Evolutionary conservation across 805 yeast species (phyloP).

Genomic region (Pichia pseudocactophila): DNA sequence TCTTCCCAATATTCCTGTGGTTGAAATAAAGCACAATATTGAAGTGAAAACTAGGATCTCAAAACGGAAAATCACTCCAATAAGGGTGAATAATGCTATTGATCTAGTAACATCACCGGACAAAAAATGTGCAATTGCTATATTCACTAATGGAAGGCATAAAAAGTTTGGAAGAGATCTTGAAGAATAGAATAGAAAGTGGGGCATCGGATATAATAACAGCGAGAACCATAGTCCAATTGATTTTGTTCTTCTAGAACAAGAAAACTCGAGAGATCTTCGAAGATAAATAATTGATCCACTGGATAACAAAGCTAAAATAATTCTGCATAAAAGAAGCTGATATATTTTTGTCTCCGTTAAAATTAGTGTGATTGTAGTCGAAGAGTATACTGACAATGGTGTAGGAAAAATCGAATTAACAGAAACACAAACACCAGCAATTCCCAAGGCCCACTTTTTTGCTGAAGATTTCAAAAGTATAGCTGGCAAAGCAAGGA

Average conservation of each 20-base stretch:
- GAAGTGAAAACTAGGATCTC: constrained; percentile 55
- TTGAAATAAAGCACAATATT: constrained; percentile 34
- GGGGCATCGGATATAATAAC: constrained; percentile 64
- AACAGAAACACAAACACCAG: neutral
- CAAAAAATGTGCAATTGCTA: constrained; percentile 44
- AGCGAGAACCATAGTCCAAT: constrained; percentile 51
- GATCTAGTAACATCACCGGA: constrained; percentile 39
- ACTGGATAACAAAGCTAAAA: constrained; percentile 41
- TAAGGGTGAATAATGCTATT: constrained; percentile 47
- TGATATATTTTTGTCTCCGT: constrained; percentile 35
- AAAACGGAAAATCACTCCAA: constrained; percentile 61
- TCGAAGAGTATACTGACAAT: neutral
- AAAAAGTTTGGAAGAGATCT: constrained; percentile 84
- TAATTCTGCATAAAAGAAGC: constrained; percentile 47
- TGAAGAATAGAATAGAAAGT: constrained; percentile 68
- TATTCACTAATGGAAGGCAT: constrained; percentile 63
- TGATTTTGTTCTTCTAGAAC: constrained; percentile 14
- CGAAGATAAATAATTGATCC: constrained; percentile 46
- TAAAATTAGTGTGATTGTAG: neutral
- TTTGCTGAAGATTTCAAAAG: constrained; percentile 1
- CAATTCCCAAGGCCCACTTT: constrained; percentile 4
- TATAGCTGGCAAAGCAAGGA: constrained; percentile 38
- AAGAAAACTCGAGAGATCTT: constrained; percentile 25
- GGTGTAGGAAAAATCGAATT: constrained; percentile 2
- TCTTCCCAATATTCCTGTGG: constrained; percentile 38